Evolutionary conservation across 2,329 filamentous ascomycete species (phyloP), one percentile per base, ranked within the genome.

Genomic region (Sporothrix pallida): DNA sequence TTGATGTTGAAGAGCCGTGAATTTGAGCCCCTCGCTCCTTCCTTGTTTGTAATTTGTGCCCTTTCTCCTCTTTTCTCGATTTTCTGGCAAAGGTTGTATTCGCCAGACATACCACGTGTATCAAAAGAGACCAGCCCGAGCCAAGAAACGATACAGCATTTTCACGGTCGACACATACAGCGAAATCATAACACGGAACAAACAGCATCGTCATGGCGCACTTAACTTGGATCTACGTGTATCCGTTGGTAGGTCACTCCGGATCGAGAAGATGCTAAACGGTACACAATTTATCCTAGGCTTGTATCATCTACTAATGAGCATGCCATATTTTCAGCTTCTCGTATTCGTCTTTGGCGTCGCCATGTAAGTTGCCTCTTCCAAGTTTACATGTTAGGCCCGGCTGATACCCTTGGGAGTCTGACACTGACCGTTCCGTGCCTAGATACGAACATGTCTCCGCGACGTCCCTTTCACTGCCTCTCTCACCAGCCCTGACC

Each of bases 391-490:
- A 6, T 2, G 15, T 54, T 13, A 13, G 20, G 23, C 13, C 20
- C 10, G 10, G 26, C 20, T 2, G 12, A 4, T 13, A 3, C 31
- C 7, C 23, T 37, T 60, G 2, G 31, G 3, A 2, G 31, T 26
- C 56, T 2, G 17, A 13, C 17, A 8, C 63, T 23, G 20, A 31
- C 58, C 9, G 26, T 37, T 31, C 2, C 3, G 13, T n/a, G 17
- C 1, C 7, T 15, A 77, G 76, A 12, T 77, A 77, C 60, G 76
- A 77, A 26, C 73, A 75, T 70, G 71, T 72, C 67, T 52, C n/a
- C 8, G 58, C 74, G 10, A 6, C 67, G 1, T 23, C 71, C 5
- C 71, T 77, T 9, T 76, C 76, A 3, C 75, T 77, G 23, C 77
- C 77, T 9, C 70, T 75, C 56, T 65, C 73, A 12, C 76, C 74